phyloP scores from a whole-genome alignment of 139 green algal genomes.

The Closterium sp. region DNA sequence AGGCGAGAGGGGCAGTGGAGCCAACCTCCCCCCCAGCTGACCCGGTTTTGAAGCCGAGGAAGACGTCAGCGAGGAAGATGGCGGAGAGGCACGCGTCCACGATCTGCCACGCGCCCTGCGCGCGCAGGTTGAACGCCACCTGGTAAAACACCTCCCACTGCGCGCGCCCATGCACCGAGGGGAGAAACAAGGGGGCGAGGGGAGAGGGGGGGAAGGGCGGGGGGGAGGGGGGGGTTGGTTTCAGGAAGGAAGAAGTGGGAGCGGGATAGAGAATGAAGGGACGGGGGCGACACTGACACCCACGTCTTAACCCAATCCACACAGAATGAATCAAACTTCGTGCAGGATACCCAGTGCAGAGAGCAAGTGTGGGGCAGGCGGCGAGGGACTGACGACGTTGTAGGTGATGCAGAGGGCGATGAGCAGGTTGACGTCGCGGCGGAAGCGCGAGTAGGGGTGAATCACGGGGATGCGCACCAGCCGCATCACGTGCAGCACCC shows the following conservation, averaged over 20 bases:
- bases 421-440: constrained; percentile 3
- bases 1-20: neutral
- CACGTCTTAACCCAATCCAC: no score
- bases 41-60: constrained; percentile 9
- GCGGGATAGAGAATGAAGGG: neutral
- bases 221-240: neutral
- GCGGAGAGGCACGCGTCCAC: neutral
- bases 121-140: neutral
- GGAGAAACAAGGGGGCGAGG: neutral
- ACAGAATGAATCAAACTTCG: no score
- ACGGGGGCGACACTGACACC: neutral
- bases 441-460: neutral
- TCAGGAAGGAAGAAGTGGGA: no score
- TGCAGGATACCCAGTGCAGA: no score
- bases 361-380: neutral
- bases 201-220: neutral
- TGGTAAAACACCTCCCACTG: neutral
- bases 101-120: neutral
- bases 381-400: neutral
- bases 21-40: neutral
- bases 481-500: neutral
- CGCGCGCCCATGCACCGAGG: neutral
- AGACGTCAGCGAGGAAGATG: constrained; percentile 1
- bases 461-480: neutral
- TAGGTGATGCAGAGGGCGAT: neutral